Conservation (phyloP, 352 stramenopile genomes). For the Globisporangium orthogonon region DNA sequence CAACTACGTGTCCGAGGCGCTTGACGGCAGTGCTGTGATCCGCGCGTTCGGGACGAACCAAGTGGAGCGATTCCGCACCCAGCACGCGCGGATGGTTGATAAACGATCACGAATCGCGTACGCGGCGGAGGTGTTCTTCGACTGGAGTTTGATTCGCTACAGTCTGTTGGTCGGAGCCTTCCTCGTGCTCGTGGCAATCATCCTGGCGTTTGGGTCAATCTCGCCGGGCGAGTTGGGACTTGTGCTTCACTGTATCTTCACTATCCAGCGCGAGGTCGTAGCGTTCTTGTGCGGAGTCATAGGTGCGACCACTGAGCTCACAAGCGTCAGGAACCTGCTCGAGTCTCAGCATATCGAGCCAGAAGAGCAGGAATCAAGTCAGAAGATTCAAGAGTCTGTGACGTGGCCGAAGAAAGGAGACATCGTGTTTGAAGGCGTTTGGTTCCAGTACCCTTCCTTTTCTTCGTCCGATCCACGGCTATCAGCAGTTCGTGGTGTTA, state of each 20-base stretch:
- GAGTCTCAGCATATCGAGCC: constrained; percentile 59
- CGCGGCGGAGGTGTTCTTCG: constrained; percentile 22
- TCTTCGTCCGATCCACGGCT: too few relatives aligned
- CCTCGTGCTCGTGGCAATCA: constrained; percentile 24
- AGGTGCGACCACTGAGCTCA: constrained; percentile 28
- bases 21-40: constrained; percentile 31
- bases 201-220: constrained; percentile 17
- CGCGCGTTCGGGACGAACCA: constrained; percentile 28
- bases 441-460: constrained; percentile 50
- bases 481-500: too few relatives aligned
- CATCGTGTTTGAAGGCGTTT: constrained; percentile 80
- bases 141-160: constrained; percentile 24
- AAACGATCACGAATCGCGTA: constrained; percentile 22
- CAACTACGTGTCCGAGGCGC: constrained; percentile 26
- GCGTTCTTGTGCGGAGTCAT: constrained; percentile 26
- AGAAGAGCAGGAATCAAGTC: constrained; percentile 16
- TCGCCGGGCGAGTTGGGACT: too few relatives aligned
- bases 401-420: constrained; percentile 43
- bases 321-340: constrained; percentile 26
- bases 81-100: constrained; percentile 28
- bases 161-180: constrained; percentile 25
- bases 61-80: constrained; percentile 19
- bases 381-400: constrained; percentile 27
- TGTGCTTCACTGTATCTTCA: constrained; percentile 14
- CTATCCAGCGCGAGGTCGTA: constrained; percentile 25